Base-by-base conservation (phyloP, 2,329 filamentous ascomycete genomes). In the Aspergillus piperis region DNA sequence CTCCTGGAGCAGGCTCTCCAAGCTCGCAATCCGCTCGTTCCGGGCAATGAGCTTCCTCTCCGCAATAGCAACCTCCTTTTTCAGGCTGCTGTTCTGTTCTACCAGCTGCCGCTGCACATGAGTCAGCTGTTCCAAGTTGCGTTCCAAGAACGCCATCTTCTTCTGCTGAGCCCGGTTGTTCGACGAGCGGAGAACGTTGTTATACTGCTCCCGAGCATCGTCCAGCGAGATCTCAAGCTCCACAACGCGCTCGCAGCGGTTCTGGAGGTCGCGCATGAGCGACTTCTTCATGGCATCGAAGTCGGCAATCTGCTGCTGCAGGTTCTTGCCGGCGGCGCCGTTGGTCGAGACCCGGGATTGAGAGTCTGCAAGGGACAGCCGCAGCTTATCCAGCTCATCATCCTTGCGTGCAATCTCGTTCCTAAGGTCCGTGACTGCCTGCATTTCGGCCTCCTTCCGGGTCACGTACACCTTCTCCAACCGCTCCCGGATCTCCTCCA, bases 251-350 rank as follows among this genome's bases (percentile, higher is more conserved):
- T 99, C 95, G 78, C 95, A 99, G 63, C 95, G 90, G 82, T 99
- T 98, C 79, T 99, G 95, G 66, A 99, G 82, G 78, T 99, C 95
- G 60, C 95, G 91, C 95, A 99, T 99, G 68, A 99, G 83, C 67
- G 91, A 96, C 86, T 99, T 99, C 88, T 99, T 99, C 93, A 99
- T 99, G 61, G 92, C 90, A 77, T 99, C 95, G 70, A 99, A 99
- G 75, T 99, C 95, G 60, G 94, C 91, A 77, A 99, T 96, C 80
- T 98, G 95, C 80, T 99, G 94, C 75, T 96, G 92, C 48, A 98
- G 87, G 11, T 92, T 96, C 84, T 96, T 96, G 83, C 74, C 71
- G 15, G 79, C 75, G 19, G 80, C 77, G 47, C 86, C 87, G 64
- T 88, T 91, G 25, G 88, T 84, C 27, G 82, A 79, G 17, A 81